Evolutionary conservation across 2,329 filamentous ascomycete species (phyloP), one percentile per base, ranked within the genome.

Genomic region (Madurella fahalii): DNA sequence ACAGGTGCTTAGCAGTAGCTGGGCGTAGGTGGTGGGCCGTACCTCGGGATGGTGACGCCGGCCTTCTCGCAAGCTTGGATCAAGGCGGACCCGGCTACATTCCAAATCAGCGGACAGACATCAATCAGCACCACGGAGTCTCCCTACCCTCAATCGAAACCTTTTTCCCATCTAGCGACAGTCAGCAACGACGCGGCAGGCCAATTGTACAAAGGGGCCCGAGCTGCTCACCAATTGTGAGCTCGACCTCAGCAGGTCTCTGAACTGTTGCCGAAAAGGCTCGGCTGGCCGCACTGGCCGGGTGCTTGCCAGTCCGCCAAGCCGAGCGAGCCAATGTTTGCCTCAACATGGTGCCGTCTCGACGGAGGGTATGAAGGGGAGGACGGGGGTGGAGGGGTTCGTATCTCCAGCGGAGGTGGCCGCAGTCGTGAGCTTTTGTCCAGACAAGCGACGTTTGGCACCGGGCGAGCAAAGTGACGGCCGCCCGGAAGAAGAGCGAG

Each of bases 1-100:
- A 65, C 53, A n/a, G 9, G 30, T 30, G 20, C 39, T 46, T 50
- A 44, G 47, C 56, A 49, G 31, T 49, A 11, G 2, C 12, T 7
- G 8, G 4, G 15, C 12, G 7, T 25, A 9, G 15, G n/a, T 2
- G 47, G 8, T 5, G 44, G 16, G 18, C 69, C 79, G 67, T 75
- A 89, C 87, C 87, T 91, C 65, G 93, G 93, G 69, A 97, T 81
- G 59, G 88, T 94, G 63, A 81, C 83, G 69, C 94, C 94, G 62
- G 93, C 94, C 79, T 99, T 96, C 77, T 99, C 94, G 79, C 94
- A 99, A 70, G 94, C 94, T 79, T 99, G 94, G 72, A 99, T 99
- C 68, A 99, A 83, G 69, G 94, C 93, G 66, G 94, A 94, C 64
- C 93, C 93, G 75, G 93, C 93, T 96, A 52, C 52, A 57, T 70